Evolutionary conservation across 1,284 basidiomycete genomes (phyloP).

Genomic region (Inonotus obliquus): DNA sequence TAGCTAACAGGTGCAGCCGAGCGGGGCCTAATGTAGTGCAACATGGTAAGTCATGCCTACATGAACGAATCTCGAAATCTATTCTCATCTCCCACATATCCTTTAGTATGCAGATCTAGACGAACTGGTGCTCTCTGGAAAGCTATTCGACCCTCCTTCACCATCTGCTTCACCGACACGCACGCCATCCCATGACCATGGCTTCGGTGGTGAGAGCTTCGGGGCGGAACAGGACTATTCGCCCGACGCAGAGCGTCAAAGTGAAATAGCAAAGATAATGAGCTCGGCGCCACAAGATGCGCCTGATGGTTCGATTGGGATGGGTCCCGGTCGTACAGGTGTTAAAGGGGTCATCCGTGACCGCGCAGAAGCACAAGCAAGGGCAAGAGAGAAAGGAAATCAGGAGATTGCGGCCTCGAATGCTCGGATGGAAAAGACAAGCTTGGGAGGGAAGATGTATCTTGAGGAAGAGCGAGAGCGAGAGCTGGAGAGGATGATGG

Average conservation of each 20-base stretch:
- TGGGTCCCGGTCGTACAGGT: constrained; percentile 78
- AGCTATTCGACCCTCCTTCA: constrained; percentile 53
- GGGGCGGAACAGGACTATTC: too few species aligned
- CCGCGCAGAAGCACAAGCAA: constrained; percentile 57
- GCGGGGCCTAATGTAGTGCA: too few species aligned
- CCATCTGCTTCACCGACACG: constrained; percentile 41
- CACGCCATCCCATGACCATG: constrained; percentile 50
- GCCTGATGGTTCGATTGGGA: constrained; percentile 52
- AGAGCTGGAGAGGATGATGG: constrained; percentile 32
- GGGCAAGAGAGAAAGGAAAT: constrained; percentile 44
- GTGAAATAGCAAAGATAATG: constrained; percentile 23
- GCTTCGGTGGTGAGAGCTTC: constrained; percentile 38
- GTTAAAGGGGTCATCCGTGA: constrained; percentile 83
- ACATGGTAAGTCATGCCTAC: too few species aligned
- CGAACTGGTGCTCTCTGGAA: constrained; percentile 72
- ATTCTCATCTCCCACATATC: too few species aligned
- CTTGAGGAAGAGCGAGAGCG: constrained; percentile 66
- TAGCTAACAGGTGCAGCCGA: too few species aligned
- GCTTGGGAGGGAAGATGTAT: constrained; percentile 55
- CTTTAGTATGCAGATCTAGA: constrained; percentile 55
- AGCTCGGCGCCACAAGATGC: constrained; percentile 22
- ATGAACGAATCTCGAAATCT: too few species aligned
- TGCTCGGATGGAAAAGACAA: constrained; percentile 52
- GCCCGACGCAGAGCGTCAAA: constrained; percentile 20
- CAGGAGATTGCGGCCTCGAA: constrained; percentile 47